These are phyloP conservation scores for Coemansia sp. DNA, from an alignment of 371 early-diverging fungal species.

Conservation along the genomic window DNA sequence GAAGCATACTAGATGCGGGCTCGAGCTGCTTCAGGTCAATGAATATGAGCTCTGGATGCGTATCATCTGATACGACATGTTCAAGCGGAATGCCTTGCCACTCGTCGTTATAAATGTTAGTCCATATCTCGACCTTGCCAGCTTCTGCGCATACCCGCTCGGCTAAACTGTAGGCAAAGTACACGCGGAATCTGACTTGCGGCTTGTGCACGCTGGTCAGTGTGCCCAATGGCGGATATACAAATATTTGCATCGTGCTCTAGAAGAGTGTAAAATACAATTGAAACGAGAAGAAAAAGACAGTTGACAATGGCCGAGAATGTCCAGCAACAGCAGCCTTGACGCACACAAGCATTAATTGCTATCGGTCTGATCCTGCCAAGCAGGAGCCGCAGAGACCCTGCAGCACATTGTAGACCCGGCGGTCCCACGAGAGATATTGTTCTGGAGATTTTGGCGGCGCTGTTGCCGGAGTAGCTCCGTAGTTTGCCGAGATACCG, in stretches of 20 bases:
- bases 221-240: slow-evolving; percentile 35
- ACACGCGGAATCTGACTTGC: slow-evolving; percentile 25
- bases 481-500: not conserved
- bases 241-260: slow-evolving; percentile 1
- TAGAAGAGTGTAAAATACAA: not conserved
- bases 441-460: slow-evolving; percentile 28
- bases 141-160: not conserved
- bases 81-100: slow-evolving; percentile 23
- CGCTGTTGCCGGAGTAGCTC: not conserved
- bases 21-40: slow-evolving; percentile 21
- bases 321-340: slow-evolving; percentile 2
- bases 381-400: slow-evolving; percentile 12
- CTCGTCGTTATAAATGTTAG: slow-evolving; percentile 16
- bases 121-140: slow-evolving; percentile 28
- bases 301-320: not conserved
- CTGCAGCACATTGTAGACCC: slow-evolving; percentile 7
- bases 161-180: slow-evolving; percentile 13
- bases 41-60: slow-evolving; percentile 11
- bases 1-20: slow-evolving; percentile 4
- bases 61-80: not conserved
- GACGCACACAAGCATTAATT: slow-evolving; percentile 5
- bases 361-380: not conserved
- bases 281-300: not conserved
- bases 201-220: slow-evolving; percentile 26
- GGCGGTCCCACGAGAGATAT: slow-evolving; percentile 36